Evolutionary conservation across 371 early-diverging fungal species (phyloP), one percentile per base, ranked within the genome.

Genomic region (Mucor piriformis): DNA sequence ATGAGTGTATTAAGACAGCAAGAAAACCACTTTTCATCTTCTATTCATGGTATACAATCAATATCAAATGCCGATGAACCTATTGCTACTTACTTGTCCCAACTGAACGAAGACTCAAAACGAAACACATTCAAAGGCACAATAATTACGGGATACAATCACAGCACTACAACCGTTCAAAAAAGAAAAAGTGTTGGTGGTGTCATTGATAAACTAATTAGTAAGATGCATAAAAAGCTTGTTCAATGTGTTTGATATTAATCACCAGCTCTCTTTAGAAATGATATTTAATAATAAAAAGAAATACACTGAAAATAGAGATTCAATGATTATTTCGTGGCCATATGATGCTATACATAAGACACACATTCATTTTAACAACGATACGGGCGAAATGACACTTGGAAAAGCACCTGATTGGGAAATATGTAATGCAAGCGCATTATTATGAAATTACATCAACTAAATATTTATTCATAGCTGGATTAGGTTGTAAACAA

Each of bases 291-390:
- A 33, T 23, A 51, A 53, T 20, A 43, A 44, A n/a, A 57, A 35
- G 44, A 46, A 34, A 6, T 21, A 4, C 2, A 16, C 43, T 33
- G 10, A 53, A 18, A 43, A 33, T 33, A 20, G 46, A 29, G 44
- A 54, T 34, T 35, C 32, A 23, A 64, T 65, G 56, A 34, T 57
- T 7, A 61, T 66, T 29, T 66, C 61, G 2, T 61, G 61, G 61
- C 66, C 66, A 42, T 61, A 61, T 61, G 61, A 66, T 56, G 61
- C 61, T 13, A 56, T 61, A n/a, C 66, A 66, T 47, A 66, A 66
- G 51, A 61, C 61, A n/a, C 66, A 66, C 37, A 56, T 66, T 16
- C 61, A 61, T 43, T 60, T 66, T 18, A 56, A 66, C 51, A 27
- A 29, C 2, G 20, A 29, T 25, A 60, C 65, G 11, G 65, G 65